Evolutionary conservation across 176 grass and related monocot species (phyloP).

Genomic region (Urochloa ruziziensis): DNA sequence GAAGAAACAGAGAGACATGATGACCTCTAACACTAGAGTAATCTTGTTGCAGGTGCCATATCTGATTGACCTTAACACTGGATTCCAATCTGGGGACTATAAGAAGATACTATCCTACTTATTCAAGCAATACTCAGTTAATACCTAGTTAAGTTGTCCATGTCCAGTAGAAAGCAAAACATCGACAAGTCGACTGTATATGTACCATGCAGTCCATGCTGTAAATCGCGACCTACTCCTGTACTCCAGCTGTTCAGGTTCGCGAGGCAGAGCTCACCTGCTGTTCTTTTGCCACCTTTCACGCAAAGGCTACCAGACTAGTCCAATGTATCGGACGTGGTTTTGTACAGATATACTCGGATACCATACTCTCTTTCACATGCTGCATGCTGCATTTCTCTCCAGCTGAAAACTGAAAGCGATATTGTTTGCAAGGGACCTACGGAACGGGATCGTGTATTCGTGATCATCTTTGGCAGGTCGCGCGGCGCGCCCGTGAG

Average conservation of each 20-base stretch:
- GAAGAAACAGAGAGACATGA: background rate
- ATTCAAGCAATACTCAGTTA: slow-evolving; percentile 57
- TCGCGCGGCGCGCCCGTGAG: slow-evolving; percentile 15
- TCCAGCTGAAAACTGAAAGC: background rate
- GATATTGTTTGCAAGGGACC: background rate
- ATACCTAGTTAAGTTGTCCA: slow-evolving; percentile 20
- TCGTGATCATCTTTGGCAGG: background rate
- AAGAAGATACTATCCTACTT: slow-evolving; percentile 74
- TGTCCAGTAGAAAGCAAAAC: background rate
- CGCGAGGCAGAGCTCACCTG: background rate
- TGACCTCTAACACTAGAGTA: background rate
- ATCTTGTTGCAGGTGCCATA: slow-evolving; percentile 67
- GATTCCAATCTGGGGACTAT: slow-evolving; percentile 65
- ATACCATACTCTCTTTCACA: background rate
- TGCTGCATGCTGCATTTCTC: background rate
- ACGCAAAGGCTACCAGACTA: background rate
- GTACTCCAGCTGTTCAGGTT: background rate
- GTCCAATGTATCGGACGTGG: background rate
- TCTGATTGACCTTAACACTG: slow-evolving; percentile 69
- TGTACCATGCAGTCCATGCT: background rate
- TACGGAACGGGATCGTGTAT: background rate
- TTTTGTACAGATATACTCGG: background rate
- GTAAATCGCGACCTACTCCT: too few species aligned
- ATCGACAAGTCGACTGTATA: background rate
- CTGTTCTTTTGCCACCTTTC: too few species aligned